Conservation (phyloP, 352 stramenopile genomes). For the Aphanomyces astaci region DNA sequence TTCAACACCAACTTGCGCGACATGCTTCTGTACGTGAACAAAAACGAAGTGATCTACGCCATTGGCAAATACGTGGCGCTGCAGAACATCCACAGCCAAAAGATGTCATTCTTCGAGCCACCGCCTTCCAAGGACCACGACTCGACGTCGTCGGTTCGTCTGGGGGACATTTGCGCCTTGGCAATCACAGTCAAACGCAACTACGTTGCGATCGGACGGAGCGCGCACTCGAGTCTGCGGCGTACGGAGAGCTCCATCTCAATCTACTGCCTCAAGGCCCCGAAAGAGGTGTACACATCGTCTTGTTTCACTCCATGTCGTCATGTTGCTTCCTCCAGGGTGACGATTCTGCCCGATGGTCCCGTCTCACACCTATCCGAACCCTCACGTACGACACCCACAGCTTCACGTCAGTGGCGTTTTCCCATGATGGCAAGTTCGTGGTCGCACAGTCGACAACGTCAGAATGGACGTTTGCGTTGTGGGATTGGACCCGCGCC, state of each 20-base stretch:
- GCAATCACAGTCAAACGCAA: conserved; percentile 48
- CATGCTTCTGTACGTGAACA: conserved; percentile 44
- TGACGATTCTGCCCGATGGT: background rate
- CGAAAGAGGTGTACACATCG: background rate
- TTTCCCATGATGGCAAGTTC: conserved; percentile 64
- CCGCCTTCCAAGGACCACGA: background rate
- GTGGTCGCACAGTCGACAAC: conserved; percentile 50
- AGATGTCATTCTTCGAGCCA: conserved; percentile 45
- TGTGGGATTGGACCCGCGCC: conserved; percentile 72
- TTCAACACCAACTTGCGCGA: conserved; percentile 46
- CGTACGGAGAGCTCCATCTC: conserved; percentile 4
- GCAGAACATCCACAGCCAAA: conserved; percentile 55
- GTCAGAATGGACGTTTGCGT: conserved; percentile 47
- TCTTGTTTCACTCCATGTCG: too few species aligned
- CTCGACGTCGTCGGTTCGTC: background rate
- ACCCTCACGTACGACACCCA: conserved; percentile 46
- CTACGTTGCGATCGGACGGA: conserved; percentile 47
- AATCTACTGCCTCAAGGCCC: background rate
- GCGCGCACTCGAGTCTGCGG: conserved; percentile 19
- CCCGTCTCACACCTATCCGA: conserved; percentile 27
- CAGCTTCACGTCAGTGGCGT: conserved; percentile 39
- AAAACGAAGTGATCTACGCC: conserved; percentile 49
- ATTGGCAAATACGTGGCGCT: conserved; percentile 59
- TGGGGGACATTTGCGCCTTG: conserved; percentile 64
- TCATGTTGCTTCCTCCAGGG: too few species aligned